Conservation (phyloP, 164 flowering plant genomes). For the Liriodendron chinense region DNA sequence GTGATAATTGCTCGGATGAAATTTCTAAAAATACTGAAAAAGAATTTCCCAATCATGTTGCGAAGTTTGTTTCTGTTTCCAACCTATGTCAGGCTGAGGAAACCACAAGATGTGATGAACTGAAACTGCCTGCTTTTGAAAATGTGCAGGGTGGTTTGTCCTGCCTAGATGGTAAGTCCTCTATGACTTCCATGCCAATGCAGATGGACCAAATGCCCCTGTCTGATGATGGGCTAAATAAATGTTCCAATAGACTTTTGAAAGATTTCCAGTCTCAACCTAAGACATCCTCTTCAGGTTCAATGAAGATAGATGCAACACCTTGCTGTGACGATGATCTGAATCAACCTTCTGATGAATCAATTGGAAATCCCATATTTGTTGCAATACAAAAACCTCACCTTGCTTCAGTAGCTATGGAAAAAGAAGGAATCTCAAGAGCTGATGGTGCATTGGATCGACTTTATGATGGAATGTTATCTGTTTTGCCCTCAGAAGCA, state of each 20-base stretch:
- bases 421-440: slow-evolving; percentile 4
- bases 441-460: slow-evolving; percentile 13
- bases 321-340: slow-evolving; percentile 19
- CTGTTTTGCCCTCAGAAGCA: slow-evolving; percentile 11
- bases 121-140: not conserved
- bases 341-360: slow-evolving; percentile 14
- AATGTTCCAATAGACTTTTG: not conserved
- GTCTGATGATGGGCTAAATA: slow-evolving; percentile 21
- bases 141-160: not conserved
- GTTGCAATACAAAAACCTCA: not conserved
- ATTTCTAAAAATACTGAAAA: slow-evolving; percentile 59
- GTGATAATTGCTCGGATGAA: slow-evolving; percentile 39
- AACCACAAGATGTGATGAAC: slow-evolving; percentile 21
- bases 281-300: slow-evolving; percentile 11
- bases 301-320: slow-evolving; percentile 9
- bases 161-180: slow-evolving; percentile 6
- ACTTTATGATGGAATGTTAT: slow-evolving; percentile 12
- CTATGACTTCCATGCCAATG: slow-evolving; percentile 18
- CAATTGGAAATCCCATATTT: not conserved
- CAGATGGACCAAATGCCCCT: slow-evolving; percentile 14
- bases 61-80: not conserved
- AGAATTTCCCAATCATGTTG: slow-evolving; percentile 22
- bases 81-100: slow-evolving; percentile 8
- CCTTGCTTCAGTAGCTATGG: slow-evolving; percentile 7
- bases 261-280: slow-evolving; percentile 4